A percentile compares a stretch with the other conserved stretches of the same genome.
Conservation (phyloP, 768 basidiomycete species). For the Lentinula detonsa region DNA sequence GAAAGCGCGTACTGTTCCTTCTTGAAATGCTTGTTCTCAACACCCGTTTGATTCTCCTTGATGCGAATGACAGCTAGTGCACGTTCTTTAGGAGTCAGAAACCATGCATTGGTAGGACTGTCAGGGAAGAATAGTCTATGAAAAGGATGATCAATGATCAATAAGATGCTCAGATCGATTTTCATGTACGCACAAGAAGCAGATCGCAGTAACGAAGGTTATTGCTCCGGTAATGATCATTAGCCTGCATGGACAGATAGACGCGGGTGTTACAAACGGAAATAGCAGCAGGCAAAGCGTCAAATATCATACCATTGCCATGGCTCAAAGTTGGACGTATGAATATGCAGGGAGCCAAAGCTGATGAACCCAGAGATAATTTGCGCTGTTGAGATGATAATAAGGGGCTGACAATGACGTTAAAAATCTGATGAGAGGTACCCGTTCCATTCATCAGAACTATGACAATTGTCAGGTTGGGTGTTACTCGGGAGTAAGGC, state of each 20-base stretch:
- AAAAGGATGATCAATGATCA: neutral
- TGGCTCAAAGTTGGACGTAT: conserved; percentile 35
- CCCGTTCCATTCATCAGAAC: conserved; percentile 76
- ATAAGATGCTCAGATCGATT: neutral
- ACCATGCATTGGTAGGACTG: conserved; percentile 71
- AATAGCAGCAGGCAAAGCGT: neutral
- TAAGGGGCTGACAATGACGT: neutral
- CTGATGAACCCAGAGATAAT: conserved; percentile 62
- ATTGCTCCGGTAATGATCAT: conserved; percentile 65
- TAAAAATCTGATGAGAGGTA: conserved; percentile 14
- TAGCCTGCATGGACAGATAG: conserved; percentile 32
- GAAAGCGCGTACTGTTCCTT: conserved; percentile 58
- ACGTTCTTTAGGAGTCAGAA: conserved; percentile 62
- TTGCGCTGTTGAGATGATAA: conserved; percentile 40
- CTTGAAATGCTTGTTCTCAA: conserved; percentile 81
- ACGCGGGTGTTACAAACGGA: neutral
- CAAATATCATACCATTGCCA: conserved; percentile 44
- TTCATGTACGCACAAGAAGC: conserved; percentile 43
- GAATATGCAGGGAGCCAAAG: conserved; percentile 48
- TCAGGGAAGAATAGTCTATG: conserved; percentile 65
- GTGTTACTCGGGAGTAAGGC: conserved; percentile 38
- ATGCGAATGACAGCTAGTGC: conserved; percentile 57
- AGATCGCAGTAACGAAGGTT: conserved; percentile 44
- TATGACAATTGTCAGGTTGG: conserved; percentile 15
- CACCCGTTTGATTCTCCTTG: conserved; percentile 74